Evolutionary conservation across 148 eudicot species (phyloP), one percentile per base, ranked within the genome.

Genomic region (Fagopyrum esculentum): DNA sequence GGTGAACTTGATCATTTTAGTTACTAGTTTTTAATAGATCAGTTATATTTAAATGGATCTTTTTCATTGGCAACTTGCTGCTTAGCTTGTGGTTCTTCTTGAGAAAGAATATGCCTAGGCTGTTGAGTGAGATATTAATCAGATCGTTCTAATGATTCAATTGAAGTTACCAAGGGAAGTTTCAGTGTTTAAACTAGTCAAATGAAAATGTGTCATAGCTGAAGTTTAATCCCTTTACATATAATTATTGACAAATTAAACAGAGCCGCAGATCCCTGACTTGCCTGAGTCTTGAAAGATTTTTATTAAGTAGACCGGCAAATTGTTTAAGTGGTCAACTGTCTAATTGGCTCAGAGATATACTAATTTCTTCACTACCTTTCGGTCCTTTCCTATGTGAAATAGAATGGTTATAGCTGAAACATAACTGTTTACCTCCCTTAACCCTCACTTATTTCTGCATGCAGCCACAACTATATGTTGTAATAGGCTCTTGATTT

Each of bases 91-190:
- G 69, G 35, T 16, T 66, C 47, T 13, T 66, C 70, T 66, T 66
- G 70, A 66, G 35, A 35, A 12, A 35, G 70, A 40, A 66, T 60
- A 60, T 63, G 69, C n/a, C 57, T 54, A 12, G 57, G 57, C 16
- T 54, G n/a, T 13, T 1, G 16, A 17, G 16, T 56, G 26, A 26
- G 29, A 56, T 56, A 56, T 12, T 40, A 30, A 10, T 61, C 3
- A 61, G 69, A 61, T 26, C 12, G 11, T 10, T 5, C 15, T 61
- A 22, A 26, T 61, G 11, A 43, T 61, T 22, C 40, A 61, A 43
- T 12, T 26, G 29, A 26, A 26, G 43, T 9, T 9, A 26, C 16
- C 12, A 11, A 29, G 44, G 8, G 35, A 35, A 66, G 5, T 66
- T 64, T 35, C 6, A 45, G 7, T 64, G 10, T 35, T 12, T 26